Evolutionary conservation across 1,139 yeast genomes (phyloP), one percentile per base, ranked within the genome.

Genomic region (Candida buenavistaensis): DNA sequence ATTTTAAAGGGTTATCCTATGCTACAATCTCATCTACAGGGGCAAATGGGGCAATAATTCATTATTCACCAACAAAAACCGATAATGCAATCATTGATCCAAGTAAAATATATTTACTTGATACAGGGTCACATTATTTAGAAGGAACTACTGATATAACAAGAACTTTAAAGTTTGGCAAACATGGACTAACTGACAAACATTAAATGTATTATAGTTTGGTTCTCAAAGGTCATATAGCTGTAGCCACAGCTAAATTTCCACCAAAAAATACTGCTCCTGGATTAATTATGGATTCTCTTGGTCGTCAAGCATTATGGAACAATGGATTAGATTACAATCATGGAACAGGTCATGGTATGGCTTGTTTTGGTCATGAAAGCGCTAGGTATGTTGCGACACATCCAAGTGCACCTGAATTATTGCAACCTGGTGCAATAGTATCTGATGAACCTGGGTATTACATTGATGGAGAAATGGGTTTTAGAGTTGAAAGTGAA

Each of bases 111-210:
- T 74, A 66, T 40, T 55, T 77, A 24, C 45, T 73, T 24, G 82
- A 77, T 50, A 65, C 80, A 1, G 82, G 82, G 3, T 72, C 76
- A 4, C 82, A 77, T 35, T 77, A 63, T 47, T 56, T 76, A 32
- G 80, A 77, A 49, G 82, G 82, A 3, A 77, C 82, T 1, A 77
- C 82, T 1, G 82, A 76, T 49, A 76, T 75, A 7, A 76, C 82
- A 3, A 57, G 82, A 39, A 73, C 81, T 0, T 59, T 62, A 38
- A 68, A 68, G 46, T 73, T 76, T 45, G 67, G 66, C 4, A 28
- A 50, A 25, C 52, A 52, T 0, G 53, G 52, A 1, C 37, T 50
- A 26, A 47, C 48, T 32, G 59, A 43, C 9, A 59, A 44, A 26
- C 54, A 49, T 56, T 64, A 48, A 47, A 72, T 60, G 50, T 66